phyloP scores from a whole-genome alignment of 495 filamentous ascomycete species.

The Annulohypoxylon nitens region DNA sequence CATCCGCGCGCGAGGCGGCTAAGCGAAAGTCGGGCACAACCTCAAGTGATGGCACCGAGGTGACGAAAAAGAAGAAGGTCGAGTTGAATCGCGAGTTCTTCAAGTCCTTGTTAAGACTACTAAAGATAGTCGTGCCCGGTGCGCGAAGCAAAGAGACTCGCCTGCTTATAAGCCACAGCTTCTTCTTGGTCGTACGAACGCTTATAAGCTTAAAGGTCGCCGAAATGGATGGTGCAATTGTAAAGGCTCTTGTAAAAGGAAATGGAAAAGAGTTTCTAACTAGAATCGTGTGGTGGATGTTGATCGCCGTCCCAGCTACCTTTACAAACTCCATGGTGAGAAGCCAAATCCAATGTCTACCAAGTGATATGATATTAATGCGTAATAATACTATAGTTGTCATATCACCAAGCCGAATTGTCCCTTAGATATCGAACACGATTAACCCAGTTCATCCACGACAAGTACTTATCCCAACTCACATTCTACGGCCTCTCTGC shows the following conservation, averaged over 20 bases:
- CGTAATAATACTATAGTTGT: conserved; percentile 69
- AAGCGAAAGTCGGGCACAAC: conserved; percentile 69
- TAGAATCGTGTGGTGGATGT: conserved; percentile 97
- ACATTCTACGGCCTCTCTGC: conserved; percentile 98
- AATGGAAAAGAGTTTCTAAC: conserved; percentile 91
- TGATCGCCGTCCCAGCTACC: conserved; percentile 95
- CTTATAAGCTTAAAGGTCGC: conserved; percentile 95
- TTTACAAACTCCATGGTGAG: conserved; percentile 99
- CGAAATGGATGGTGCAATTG: conserved; percentile 91
- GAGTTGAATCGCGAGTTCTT: conserved; percentile 98
- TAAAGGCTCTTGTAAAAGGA: conserved; percentile 90
- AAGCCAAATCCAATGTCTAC: conserved; percentile 15
- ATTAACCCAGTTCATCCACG: conserved; percentile 91
- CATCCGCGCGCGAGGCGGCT: conserved; percentile 77
- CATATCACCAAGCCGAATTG: conserved; percentile 96
- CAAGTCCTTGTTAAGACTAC: conserved; percentile 79
- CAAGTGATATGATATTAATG: conserved; percentile 16
- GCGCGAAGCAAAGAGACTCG: conserved; percentile 90
- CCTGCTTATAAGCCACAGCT: conserved; percentile 84
- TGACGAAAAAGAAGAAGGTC: conserved; percentile 78
- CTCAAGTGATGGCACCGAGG: conserved; percentile 58
- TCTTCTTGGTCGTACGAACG: conserved; percentile 85
- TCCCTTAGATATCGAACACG: conserved; percentile 92
- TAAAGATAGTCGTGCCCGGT: conserved; percentile 90
- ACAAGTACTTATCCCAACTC: conserved; percentile 93